A percentile compares a stretch with the other conserved stretches of the same genome.
phyloP scores from a whole-genome alignment of 176 grass and related monocot genomes.

The Aegilops tauschii region DNA sequence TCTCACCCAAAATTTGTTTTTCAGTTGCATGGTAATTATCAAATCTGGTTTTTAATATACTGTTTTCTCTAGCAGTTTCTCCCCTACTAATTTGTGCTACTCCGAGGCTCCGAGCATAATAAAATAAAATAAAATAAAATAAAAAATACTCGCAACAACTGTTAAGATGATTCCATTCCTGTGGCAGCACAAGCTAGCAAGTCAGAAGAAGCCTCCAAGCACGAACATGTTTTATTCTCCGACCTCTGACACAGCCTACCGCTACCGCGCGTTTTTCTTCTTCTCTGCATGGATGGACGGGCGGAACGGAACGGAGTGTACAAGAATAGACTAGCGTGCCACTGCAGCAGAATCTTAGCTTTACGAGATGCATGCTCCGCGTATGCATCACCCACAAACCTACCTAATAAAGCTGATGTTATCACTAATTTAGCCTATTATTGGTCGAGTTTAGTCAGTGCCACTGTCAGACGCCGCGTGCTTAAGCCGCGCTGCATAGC shows the following conservation, averaged over 20 bases:
- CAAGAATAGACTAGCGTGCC: not conserved
- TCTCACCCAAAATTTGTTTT: no score
- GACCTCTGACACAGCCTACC: not conserved
- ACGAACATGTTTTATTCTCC: not conserved
- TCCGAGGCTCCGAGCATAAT: no score
- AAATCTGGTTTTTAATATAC: no score
- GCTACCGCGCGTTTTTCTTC: not conserved
- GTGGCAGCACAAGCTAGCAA: no score
- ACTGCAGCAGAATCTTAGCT: conserved; percentile 18
- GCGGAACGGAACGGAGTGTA: not conserved
- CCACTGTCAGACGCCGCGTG: no score
- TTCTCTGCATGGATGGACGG: not conserved
- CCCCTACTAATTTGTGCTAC: no score
- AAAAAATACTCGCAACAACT: no score
- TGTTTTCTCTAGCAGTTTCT: no score
- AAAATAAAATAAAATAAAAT: no score
- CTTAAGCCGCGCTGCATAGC: not conserved
- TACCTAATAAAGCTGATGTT: not conserved
- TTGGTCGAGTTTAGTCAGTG: not conserved
- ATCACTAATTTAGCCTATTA: not conserved
- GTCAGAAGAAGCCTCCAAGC: no score
- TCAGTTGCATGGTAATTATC: no score
- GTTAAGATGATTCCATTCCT: no score
- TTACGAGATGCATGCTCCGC: not conserved
- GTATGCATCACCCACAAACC: conserved; percentile 7